Conservation (phyloP, 129 eudicot species). For the Tanacetum coccineum region DNA sequence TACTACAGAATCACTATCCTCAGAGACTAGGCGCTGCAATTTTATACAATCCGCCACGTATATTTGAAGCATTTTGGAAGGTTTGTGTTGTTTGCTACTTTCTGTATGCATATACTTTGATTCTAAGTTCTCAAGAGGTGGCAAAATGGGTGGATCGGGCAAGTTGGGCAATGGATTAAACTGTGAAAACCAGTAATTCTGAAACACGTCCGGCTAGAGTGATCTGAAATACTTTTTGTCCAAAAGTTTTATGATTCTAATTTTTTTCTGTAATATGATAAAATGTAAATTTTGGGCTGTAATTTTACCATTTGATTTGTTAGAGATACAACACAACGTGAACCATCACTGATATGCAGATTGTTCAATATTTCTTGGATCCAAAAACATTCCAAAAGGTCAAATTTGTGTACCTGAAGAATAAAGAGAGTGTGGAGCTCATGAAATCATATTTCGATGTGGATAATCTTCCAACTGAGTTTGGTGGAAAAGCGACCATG, state of each 20-base stretch:
- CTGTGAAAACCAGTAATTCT: too few relatives aligned
- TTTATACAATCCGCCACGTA: conserved; percentile 63
- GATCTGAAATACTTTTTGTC: not conserved
- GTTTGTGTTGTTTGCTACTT: conserved; percentile 31
- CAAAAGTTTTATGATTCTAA: too few relatives aligned
- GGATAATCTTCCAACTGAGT: conserved; percentile 53
- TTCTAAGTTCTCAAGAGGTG: too few relatives aligned
- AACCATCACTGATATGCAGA: conserved; percentile 28
- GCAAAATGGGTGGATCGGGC: not conserved
- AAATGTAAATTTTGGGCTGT: too few relatives aligned
- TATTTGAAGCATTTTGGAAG: conserved; percentile 78
- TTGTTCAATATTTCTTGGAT: conserved; percentile 60
- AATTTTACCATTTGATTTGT: too few relatives aligned
- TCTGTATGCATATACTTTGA: too few relatives aligned
- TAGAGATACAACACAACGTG: too few relatives aligned
- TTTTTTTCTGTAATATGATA: too few relatives aligned
- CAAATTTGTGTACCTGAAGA: conserved; percentile 66
- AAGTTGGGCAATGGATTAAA: not conserved
- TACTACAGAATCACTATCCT: conserved; percentile 65
- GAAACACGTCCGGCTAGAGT: not conserved
- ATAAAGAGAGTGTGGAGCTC: conserved; percentile 52
- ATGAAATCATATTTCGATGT: conserved; percentile 51
- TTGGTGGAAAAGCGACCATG: conserved; percentile 58
- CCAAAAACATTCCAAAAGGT: conserved; percentile 57
- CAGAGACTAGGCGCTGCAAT: conserved; percentile 57